Percentiles rank a stretch among this genome's conserved stretches.
Conservation (phyloP, 768 basidiomycete species). For the Phylloporus rhodoxanthus region DNA sequence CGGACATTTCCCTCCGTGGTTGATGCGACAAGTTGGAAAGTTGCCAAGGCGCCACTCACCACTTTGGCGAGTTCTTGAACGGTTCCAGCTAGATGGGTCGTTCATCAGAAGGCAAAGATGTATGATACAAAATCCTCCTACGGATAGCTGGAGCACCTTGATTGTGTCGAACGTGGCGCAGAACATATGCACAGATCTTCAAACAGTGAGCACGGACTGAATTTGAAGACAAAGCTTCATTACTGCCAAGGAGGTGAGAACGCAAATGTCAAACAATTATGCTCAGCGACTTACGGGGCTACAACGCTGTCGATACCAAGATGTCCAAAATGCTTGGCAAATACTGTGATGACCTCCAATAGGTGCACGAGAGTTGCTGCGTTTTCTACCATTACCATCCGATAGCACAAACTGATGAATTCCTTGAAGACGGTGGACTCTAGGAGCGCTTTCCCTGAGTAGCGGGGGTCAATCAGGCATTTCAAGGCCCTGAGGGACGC, state of each 20-base stretch:
- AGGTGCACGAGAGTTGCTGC: constrained; percentile 67
- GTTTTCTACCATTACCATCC: constrained; percentile 83
- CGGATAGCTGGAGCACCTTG: constrained; percentile 48
- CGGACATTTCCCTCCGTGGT: constrained; percentile 49
- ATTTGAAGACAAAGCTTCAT: constrained; percentile 31
- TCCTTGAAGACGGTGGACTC: constrained; percentile 86
- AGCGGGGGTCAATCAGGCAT: constrained; percentile 72
- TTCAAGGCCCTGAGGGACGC: constrained; percentile 74
- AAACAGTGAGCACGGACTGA: constrained; percentile 59
- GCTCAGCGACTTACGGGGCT: constrained; percentile 13
- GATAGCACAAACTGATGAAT: constrained; percentile 79
- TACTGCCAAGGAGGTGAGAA: constrained; percentile 6
- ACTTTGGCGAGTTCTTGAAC: constrained; percentile 53
- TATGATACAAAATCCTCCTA: constrained; percentile 22
- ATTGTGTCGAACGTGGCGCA: constrained; percentile 65
- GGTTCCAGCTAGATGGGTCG: constrained; percentile 42
- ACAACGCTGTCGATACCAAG: constrained; percentile 19
- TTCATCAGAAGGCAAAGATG: constrained; percentile 9
- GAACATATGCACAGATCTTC: constrained; percentile 73
- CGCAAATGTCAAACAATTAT: background rate
- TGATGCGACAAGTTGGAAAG: constrained; percentile 54
- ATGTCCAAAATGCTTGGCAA: constrained; percentile 41
- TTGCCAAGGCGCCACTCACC: constrained; percentile 56
- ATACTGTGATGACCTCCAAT: constrained; percentile 57
- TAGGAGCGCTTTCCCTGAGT: constrained; percentile 74